Evolutionary conservation across 345 rosid species (phyloP).

Genomic region (Trapa incisa): DNA sequence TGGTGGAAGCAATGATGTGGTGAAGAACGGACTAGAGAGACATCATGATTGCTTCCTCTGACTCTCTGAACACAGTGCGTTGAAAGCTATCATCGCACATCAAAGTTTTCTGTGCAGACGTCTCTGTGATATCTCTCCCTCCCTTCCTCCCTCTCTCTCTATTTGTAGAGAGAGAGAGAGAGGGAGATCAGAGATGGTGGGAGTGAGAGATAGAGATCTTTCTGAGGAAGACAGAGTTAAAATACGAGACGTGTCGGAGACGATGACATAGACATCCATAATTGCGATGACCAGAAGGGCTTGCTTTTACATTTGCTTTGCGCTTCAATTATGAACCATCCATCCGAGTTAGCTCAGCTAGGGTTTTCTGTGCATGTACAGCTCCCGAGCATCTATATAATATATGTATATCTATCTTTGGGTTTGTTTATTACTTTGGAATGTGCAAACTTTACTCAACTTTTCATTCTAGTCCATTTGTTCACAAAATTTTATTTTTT

Average conservation of each 20-base stretch:
- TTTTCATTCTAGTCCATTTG: too few relatives aligned
- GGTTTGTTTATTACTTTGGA: too few relatives aligned
- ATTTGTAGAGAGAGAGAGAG: not conserved
- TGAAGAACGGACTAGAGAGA: not conserved
- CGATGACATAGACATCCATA: not conserved
- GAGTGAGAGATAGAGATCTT: not conserved
- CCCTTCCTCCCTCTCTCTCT: not conserved
- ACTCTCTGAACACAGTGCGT: not conserved
- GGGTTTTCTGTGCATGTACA: not conserved
- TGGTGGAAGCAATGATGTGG: conserved; percentile 1
- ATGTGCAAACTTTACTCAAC: too few relatives aligned
- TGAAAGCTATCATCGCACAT: not conserved
- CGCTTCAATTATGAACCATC: not conserved
- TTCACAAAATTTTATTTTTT: too few relatives aligned
- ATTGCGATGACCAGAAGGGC: not conserved
- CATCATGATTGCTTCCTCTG: conserved; percentile 3
- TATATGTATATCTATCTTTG: too few relatives aligned
- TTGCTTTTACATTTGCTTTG: not conserved
- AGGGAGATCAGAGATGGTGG: not conserved
- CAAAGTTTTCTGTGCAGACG: not conserved
- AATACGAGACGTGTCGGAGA: not conserved
- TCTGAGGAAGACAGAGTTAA: not conserved
- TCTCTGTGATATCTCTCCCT: not conserved
- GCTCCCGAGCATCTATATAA: too few relatives aligned
- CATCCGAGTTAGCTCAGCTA: not conserved